phyloP scores from a whole-genome alignment of 2,329 filamentous ascomycete species.

The Colletotrichum gloeosporioides region DNA sequence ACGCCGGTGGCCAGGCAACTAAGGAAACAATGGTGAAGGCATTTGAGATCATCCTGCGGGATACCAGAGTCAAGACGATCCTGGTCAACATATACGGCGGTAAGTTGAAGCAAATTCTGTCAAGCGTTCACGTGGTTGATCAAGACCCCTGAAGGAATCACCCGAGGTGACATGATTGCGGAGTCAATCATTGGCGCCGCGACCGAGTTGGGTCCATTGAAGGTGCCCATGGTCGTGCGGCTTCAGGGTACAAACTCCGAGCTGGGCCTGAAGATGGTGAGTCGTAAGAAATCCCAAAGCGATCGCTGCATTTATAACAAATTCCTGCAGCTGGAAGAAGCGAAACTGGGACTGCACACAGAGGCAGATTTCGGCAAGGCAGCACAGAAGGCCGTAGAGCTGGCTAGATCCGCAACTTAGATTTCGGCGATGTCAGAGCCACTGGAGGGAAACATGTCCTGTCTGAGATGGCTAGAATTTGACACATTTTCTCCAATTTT shows the following conservation, averaged over 20 bases:
- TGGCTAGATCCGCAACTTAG: constrained; percentile 25
- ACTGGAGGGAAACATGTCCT: neutral
- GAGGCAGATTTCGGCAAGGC: constrained; percentile 44
- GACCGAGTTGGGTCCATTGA: constrained; percentile 37
- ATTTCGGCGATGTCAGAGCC: fast-evolving
- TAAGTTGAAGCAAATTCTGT: constrained; percentile 12
- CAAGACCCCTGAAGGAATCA: constrained; percentile 41
- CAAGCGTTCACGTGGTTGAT: fast-evolving
- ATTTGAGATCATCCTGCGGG: constrained; percentile 75
- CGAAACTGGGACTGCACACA: constrained; percentile 39
- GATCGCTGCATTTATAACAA: neutral
- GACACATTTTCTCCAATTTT: neutral
- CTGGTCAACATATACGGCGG: constrained; percentile 63
- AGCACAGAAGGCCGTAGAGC: constrained; percentile 36
- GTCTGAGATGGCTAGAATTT: neutral
- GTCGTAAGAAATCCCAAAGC: constrained; percentile 15
- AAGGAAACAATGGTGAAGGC: constrained; percentile 78
- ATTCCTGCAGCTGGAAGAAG: constrained; percentile 35
- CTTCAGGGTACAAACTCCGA: constrained; percentile 53
- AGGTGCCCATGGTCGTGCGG: constrained; percentile 49
- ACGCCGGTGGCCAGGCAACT: constrained; percentile 89
- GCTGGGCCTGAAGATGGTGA: constrained; percentile 43
- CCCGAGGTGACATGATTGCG: constrained; percentile 56
- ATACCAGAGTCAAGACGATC: constrained; percentile 72
- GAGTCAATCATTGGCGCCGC: constrained; percentile 51